Evolutionary conservation across 129 eudicot genomes (phyloP).

Genomic region (Dittrichia graveolens): DNA sequence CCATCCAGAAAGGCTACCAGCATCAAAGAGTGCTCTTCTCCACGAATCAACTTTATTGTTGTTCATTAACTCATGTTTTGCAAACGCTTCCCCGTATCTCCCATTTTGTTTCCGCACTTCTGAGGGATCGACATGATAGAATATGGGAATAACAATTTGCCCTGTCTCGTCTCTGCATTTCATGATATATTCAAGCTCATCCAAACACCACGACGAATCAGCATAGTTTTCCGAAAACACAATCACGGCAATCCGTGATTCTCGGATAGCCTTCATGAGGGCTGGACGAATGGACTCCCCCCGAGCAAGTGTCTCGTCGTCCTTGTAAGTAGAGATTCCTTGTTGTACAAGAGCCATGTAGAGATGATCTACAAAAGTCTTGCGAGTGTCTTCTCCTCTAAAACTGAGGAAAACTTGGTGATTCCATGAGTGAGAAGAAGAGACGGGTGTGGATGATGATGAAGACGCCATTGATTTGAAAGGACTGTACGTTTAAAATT

Average conservation of each 20-base stretch:
- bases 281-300: not conserved
- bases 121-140: conserved; percentile 13
- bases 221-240: conserved; percentile 7
- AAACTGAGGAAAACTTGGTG: conserved; percentile 8
- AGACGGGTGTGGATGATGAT: not conserved
- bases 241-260: conserved; percentile 3
- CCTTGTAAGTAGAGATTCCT: conserved; percentile 10
- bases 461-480: not conserved
- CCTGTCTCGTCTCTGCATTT: not conserved
- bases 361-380: conserved; percentile 5
- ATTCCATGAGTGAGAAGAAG: not conserved
- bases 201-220: conserved; percentile 13
- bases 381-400: conserved; percentile 17
- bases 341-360: not conserved
- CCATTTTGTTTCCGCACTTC: not conserved
- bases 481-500: too few relatives aligned
- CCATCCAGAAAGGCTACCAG: conserved; percentile 10
- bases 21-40: conserved; percentile 3
- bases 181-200: conserved; percentile 6
- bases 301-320: not conserved
- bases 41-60: not conserved
- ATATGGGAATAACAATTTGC: conserved; percentile 6
- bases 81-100: not conserved
- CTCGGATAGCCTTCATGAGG: not conserved
- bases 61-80: conserved; percentile 4